Evolutionary conservation across 1,139 yeast species (phyloP).

Genomic region (Sugiyamaella paludigena): DNA sequence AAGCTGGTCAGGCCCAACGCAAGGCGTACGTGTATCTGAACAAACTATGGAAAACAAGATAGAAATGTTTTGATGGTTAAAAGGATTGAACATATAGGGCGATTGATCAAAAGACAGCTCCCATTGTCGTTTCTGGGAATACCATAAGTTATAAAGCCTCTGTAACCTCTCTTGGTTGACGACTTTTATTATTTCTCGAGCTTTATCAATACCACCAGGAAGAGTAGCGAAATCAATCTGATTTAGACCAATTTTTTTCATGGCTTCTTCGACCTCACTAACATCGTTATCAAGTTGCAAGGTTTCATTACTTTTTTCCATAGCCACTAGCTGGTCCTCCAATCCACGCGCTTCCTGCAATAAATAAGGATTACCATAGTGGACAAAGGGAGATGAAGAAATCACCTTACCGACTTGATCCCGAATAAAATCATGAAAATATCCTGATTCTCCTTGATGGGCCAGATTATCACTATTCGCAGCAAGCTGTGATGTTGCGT

Average conservation of each 20-base stretch:
- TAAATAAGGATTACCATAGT: constrained; percentile 64
- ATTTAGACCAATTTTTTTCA: constrained; percentile 20
- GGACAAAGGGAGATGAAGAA: constrained; percentile 75
- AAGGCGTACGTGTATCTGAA: constrained; percentile 82
- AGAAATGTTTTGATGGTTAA: constrained; percentile 74
- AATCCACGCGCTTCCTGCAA: constrained; percentile 54
- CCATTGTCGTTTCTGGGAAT: constrained; percentile 52
- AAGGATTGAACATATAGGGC: constrained; percentile 57
- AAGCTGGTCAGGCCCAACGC: constrained; percentile 82
- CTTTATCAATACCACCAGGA: constrained; percentile 29
- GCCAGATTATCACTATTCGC: constrained; percentile 15
- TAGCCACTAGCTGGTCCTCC: constrained; percentile 46
- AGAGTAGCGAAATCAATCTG: constrained; percentile 20
- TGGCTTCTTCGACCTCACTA: constrained; percentile 14
- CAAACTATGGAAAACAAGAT: constrained; percentile 81
- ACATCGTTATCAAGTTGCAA: constrained; percentile 24
- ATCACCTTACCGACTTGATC: constrained; percentile 51
- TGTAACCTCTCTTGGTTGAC: constrained; percentile 25
- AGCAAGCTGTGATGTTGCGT: constrained; percentile 19
- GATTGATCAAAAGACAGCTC: constrained; percentile 52
- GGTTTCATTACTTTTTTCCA: constrained; percentile 33
- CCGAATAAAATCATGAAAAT: constrained; percentile 50
- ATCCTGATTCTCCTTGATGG: constrained; percentile 28
- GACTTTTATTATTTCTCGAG: constrained; percentile 24
- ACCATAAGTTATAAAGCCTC: constrained; percentile 32